phyloP scores from a whole-genome alignment of 306 rosid genomes.

The Gastrolobium villosum region DNA sequence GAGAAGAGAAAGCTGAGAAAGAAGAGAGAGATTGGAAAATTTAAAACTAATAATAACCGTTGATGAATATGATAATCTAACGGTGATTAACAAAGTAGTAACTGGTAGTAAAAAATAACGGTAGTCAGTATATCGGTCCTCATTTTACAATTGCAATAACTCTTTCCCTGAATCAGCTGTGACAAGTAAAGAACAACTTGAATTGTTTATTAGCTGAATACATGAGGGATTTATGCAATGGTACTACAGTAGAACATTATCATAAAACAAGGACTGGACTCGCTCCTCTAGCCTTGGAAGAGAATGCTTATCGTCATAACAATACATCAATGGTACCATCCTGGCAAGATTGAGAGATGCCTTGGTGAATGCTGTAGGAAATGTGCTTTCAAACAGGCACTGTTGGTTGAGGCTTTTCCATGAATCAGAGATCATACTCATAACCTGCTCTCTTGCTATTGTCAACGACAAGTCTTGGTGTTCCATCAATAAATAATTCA shows the following conservation, averaged over 20 bases:
- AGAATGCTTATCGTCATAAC: slow-evolving; percentile 55
- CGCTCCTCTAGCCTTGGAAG: slow-evolving; percentile 55
- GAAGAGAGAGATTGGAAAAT: no score
- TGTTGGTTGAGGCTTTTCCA: slow-evolving; percentile 62
- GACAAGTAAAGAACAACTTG: no score
- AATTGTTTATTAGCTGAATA: no score
- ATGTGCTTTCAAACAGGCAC: slow-evolving; percentile 40
- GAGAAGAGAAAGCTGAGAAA: no score
- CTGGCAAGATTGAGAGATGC: slow-evolving; percentile 66
- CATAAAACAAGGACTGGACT: slow-evolving; percentile 45
- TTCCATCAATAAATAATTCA: slow-evolving; percentile 49
- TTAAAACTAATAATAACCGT: no score
- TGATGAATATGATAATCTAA: no score
- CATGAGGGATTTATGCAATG: no score
- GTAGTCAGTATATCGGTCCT: no score
- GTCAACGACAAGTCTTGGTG: background rate
- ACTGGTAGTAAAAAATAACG: no score
- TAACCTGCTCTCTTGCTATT: slow-evolving; percentile 32
- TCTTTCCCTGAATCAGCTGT: no score
- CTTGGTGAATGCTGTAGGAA: slow-evolving; percentile 39
- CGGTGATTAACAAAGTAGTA: no score
- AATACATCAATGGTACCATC: slow-evolving; percentile 65
- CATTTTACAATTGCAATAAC: no score
- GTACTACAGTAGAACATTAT: background rate
- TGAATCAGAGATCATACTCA: slow-evolving; percentile 40